Conservation (phyloP, 768 basidiomycete species). For the Phaeotremella skinneri region DNA sequence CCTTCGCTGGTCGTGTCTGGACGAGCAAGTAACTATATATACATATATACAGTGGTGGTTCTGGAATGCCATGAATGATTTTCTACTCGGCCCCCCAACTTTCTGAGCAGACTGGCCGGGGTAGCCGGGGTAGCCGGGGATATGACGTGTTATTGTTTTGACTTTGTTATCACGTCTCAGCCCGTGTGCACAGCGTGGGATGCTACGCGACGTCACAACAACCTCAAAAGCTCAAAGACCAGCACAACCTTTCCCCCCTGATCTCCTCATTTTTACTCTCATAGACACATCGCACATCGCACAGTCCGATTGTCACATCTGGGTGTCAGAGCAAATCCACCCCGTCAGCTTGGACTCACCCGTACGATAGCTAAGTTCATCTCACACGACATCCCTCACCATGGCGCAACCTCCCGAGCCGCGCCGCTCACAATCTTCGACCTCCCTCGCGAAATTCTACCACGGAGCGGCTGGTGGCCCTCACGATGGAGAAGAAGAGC, state of each 20-base stretch:
- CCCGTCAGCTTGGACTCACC: neutral
- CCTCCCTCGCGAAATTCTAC: constrained; percentile 47
- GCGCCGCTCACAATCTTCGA: constrained; percentile 44
- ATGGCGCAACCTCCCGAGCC: constrained; percentile 35
- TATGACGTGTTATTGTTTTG: neutral
- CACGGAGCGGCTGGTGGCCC: constrained; percentile 24
- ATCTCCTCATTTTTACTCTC: too few species aligned
- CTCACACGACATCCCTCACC: neutral
- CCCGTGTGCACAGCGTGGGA: neutral
- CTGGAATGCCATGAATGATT: too few species aligned
- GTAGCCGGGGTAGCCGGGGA: neutral
- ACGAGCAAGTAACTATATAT: too few species aligned
- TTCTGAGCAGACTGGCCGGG: neutral
- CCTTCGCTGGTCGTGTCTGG: too few species aligned
- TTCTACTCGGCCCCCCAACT: neutral
- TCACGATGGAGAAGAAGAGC: constrained; percentile 75
- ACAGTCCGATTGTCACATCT: too few species aligned
- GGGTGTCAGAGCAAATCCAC: too few species aligned
- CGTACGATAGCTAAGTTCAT: neutral
- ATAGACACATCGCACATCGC: too few species aligned
- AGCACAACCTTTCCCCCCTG: too few species aligned
- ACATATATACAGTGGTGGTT: too few species aligned
- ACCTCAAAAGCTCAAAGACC: neutral
- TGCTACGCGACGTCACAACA: neutral
- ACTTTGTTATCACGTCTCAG: too few species aligned